Conservation (phyloP, 768 basidiomycete species). For the Cyclocybe aegerita region DNA sequence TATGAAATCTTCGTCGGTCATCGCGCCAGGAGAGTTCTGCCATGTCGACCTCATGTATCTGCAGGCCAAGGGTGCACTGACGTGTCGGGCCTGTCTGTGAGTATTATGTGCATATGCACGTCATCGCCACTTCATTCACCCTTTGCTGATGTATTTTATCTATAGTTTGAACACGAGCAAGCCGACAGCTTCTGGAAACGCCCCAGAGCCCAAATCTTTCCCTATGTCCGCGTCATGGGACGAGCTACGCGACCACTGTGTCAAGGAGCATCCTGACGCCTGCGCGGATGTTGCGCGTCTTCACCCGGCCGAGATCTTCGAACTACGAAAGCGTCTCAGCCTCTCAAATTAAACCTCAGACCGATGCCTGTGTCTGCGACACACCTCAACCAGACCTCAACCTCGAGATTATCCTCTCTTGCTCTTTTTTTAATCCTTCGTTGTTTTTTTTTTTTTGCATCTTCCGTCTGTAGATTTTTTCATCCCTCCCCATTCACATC, state of each 20-base stretch:
- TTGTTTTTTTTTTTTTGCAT: no score
- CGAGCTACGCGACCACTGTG: conserved; percentile 32
- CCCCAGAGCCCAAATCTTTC: conserved; percentile 23
- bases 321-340: conserved; percentile 29
- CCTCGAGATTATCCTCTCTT: no score
- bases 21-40: conserved; percentile 18
- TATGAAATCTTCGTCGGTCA: background rate
- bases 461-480: no score
- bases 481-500: no score
- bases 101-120: conserved; percentile 18
- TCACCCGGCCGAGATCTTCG: conserved; percentile 30
- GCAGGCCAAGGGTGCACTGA: conserved; percentile 25
- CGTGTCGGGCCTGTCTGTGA: conserved; percentile 40
- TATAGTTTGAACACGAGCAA: conserved; percentile 12
- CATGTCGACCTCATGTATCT: conserved; percentile 41
- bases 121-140: no score
- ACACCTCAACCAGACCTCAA: no score
- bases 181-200: background rate
- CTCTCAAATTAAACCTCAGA: background rate
- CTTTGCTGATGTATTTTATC: background rate
- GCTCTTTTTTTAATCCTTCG: no score
- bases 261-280: conserved; percentile 30
- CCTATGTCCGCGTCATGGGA: conserved; percentile 31
- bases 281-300: conserved; percentile 34
- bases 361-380: no score